Evolutionary conservation across 169 alveolate genomes (phyloP), one percentile per base, ranked within the genome.

Genomic region (Plasmodium vivax): DNA sequence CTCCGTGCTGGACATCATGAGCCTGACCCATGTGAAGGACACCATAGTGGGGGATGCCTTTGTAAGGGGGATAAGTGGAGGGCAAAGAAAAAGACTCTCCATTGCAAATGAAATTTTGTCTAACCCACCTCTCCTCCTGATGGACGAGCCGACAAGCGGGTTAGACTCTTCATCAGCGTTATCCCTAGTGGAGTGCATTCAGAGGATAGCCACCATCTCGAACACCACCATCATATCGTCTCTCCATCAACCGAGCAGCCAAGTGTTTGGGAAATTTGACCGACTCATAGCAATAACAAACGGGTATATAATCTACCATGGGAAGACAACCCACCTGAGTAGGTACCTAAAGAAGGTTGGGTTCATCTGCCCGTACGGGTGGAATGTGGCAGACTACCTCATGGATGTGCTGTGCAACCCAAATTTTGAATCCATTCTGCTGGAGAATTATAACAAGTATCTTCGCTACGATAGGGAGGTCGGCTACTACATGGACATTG

Each of bases 101-200:
- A 96, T 98, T 14, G 99, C 98, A 12, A 93, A 96, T 93, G 98
- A 98, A 94, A 93, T 98, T 81, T 84, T 97, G 73, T 95, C 95
- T 47, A 96, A 96, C 81, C 98, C 98, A 32, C 95, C 98, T 12
- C 90, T 97, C 41, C 88, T 97, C 43, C 95, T 97, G 73, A 96
- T 98, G 93, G 98, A 97, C 93, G 98, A 97, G 51, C 99, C 99
- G 23, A 97, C 98, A 5, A 96, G 98, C 36, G 99, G 98, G 3
- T 92, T 98, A 83, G 99, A 98, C 93, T 97, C 98, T 38, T 93
- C 97, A 77, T 91, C 96, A 7, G 96, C 98, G 12, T 92, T 93
- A 62, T 96, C 95, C 43, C 47, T 96, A 73, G 82, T 95, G 41
- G 93, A 83, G 54, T 82, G 95, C 58, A 92, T 95, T 38, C 93